Evolutionary conservation across 1,139 yeast genomes (phyloP), one percentile per base, ranked within the genome.

Genomic region (Geotrichum siamense): DNA sequence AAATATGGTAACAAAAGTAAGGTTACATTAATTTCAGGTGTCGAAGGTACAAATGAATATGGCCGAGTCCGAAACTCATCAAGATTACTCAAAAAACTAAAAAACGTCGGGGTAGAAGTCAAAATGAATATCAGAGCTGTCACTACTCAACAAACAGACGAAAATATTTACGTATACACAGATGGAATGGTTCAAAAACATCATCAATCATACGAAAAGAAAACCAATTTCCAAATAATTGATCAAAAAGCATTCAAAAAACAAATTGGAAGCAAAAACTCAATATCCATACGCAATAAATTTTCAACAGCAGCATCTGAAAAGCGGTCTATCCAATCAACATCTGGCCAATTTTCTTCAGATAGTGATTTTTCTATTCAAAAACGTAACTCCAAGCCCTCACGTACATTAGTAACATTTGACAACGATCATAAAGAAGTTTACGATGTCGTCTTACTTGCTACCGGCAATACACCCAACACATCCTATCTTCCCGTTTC

Each of bases 1-100:
- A 43, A 48, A 31, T 54, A 51, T 29, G 51, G 52, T 10, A 49
- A 40, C 28, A 38, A 30, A 3, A 54, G 53, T 43, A 38, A 50
- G 9, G 38, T 46, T 15, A 38, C 46, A 2, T 38, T 46, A 3
- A 39, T 35, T 28, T 36, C 47, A 5, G 49, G 41, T 4, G 16
- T 38, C 10, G 38, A 21, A n/a, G 38, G 46, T 17, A 36, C 44
- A 1, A 15, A 27, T 15, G 44, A 39, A 4, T 28, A 29, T 26
- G 26, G 37, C 2, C 39, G 33, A 20, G 36, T 36, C n/a, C 23
- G 39, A 19, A 12, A 29, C 10, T 31, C 47, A 3, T 27, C 31
- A n/a, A 20, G 27, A 3, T 38, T 40, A 10, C 16, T 46, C 10
- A 26, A 23, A 39, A 40, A 30, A 21, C 39, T 46, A 2, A 28